Evolutionary conservation across 75 land plant genomes (phyloP).

Genomic region (Chamaecyparis obtusa): DNA sequence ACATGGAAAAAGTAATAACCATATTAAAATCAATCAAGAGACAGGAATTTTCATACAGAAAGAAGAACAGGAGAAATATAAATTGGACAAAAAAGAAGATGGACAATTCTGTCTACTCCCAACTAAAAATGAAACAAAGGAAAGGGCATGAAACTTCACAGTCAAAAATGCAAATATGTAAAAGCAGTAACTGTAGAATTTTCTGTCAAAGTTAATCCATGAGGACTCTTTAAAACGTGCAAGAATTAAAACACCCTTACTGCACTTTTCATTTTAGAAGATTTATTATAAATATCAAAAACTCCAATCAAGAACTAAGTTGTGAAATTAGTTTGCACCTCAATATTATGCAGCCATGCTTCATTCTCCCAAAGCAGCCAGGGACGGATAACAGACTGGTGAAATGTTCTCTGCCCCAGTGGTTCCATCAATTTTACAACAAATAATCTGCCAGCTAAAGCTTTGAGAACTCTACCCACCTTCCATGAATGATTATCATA

Average conservation of each 20-base stretch:
- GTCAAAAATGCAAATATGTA: not conserved
- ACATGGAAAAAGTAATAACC: conserved; percentile 13
- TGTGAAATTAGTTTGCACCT: conserved; percentile 21
- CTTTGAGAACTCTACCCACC: conserved; percentile 13
- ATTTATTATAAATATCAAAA: not conserved
- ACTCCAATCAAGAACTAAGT: not conserved
- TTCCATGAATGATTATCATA: conserved; percentile 41
- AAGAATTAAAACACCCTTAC: not conserved
- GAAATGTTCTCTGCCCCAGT: conserved; percentile 9
- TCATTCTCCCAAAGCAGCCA: conserved; percentile 34
- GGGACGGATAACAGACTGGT: conserved; percentile 18
- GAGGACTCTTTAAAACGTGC: not conserved
- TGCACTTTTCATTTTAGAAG: not conserved
- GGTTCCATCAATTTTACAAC: conserved; percentile 39
- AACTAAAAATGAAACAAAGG: not conserved
- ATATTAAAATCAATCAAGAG: conserved; percentile 15
- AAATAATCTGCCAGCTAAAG: conserved; percentile 10
- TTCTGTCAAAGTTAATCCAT: not conserved
- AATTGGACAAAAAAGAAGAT: not conserved
- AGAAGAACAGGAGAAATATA: conserved; percentile 9
- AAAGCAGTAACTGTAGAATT: not conserved
- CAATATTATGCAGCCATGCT: conserved; percentile 36
- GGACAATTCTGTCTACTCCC: not conserved
- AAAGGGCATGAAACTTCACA: not conserved
- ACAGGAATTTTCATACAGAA: not conserved